Percentiles rank a stretch among this genome's conserved stretches.
These are phyloP conservation scores for Lophiotrema nucula DNA, from an alignment of 495 filamentous ascomycete species.

Conservation along the genomic window DNA sequence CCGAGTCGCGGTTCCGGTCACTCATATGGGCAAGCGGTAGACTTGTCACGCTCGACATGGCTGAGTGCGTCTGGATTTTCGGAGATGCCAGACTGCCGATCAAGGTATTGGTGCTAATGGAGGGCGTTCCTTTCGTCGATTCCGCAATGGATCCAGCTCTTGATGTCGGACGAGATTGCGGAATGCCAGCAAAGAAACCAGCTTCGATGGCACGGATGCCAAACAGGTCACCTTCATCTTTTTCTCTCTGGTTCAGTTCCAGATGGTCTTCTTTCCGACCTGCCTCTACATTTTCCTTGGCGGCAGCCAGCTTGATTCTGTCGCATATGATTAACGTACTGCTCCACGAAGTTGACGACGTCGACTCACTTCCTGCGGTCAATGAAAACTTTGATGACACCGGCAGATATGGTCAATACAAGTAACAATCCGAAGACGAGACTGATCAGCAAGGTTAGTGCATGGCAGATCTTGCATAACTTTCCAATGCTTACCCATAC, in stretches of 20 bases:
- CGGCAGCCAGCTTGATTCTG: conserved; percentile 32
- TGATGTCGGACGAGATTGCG: conserved; percentile 48
- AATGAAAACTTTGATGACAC: conserved; percentile 18
- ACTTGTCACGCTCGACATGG: conserved; percentile 26
- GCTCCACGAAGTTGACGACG: neutral
- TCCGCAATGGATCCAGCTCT: conserved; percentile 21
- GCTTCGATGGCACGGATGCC: conserved; percentile 48
- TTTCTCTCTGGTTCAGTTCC: conserved; percentile 41
- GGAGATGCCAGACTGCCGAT: conserved; percentile 17
- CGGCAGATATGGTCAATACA: conserved; percentile 23
- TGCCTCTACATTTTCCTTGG: conserved; percentile 15
- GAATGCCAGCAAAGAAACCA: conserved; percentile 47
- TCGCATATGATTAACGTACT: neutral
- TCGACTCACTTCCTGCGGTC: conserved; percentile 23
- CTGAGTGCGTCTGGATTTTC: conserved; percentile 14
- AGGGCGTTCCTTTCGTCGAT: conserved; percentile 7
- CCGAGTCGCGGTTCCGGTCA: conserved; percentile 8
- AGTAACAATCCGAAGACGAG: conserved; percentile 24
- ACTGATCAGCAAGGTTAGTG: conserved; percentile 10
- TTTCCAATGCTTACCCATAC: conserved; percentile 26
- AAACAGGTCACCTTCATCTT: conserved; percentile 49
- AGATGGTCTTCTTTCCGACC: conserved; percentile 36
- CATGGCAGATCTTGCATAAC: neutral
- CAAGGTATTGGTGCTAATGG: conserved; percentile 25
- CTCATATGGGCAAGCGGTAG: conserved; percentile 22